Base-by-base conservation (phyloP, 2,329 filamentous ascomycete genomes). In the Penicillium sp. region DNA sequence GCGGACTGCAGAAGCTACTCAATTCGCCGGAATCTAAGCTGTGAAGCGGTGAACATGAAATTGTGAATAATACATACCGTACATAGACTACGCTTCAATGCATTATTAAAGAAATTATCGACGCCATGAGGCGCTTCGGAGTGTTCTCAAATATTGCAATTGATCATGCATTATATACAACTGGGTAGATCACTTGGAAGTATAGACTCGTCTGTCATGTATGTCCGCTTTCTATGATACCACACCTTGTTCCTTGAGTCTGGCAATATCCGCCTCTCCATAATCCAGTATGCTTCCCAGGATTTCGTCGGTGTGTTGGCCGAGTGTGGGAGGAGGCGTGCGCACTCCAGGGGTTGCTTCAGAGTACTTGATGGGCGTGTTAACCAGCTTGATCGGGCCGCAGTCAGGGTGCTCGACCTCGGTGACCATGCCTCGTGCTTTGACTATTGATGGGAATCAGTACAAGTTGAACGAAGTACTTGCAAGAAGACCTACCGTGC, bases 331-430 rank as follows among this genome's bases (percentile, higher is more conserved):
- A 16, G 94, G 94, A 24, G 89, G 82, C 3, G 79, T 87, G 30
- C 92, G 80, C 35, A 95, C 84, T 3, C 84, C 82, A 0, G 92
- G 90, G 60, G 81, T 85, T 24, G 87, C 88, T 60, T 92, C 85
- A 5, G 91, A 96, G 70, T 91, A 95, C 70, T 99, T 99, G 53
- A 99, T 86, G 0, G 94, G 94, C 0, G 91, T 95, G 65, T 95
- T 96, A 48, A 99, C 87, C 66, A 99, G 76, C 73, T 91, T 92
- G 57, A 99, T 87, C 0, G 86, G 82, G 0, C 94, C 94, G 69
- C 92, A 97, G 7, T 80, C 78, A 5, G 83, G 83, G 67, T 99
- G 94, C 0, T 96, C 83, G 40, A 96, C 78, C 67, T 96, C 88
- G 13, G 89, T 83, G 1, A 99, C 88, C 94, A 99, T 99, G 53